Evolutionary conservation across 2,329 filamentous ascomycete genomes (phyloP).

Genomic region (Colletotrichum falcatum): DNA sequence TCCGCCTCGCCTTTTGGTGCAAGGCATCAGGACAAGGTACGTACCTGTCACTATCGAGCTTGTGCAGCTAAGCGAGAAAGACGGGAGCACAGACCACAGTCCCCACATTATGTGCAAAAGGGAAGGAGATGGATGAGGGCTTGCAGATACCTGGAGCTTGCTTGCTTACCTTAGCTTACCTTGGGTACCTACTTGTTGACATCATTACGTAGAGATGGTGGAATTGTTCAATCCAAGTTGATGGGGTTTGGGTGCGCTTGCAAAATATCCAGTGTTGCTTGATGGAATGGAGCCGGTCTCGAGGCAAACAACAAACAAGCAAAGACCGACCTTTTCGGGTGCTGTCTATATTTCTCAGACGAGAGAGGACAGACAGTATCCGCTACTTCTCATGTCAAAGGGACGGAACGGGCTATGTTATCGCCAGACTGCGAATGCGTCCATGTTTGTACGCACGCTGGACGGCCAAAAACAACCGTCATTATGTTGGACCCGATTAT

Average conservation of each 20-base stretch:
- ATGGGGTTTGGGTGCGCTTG: background rate
- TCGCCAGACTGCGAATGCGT: background rate
- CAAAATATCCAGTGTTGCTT: background rate
- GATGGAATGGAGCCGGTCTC: background rate
- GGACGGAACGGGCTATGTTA: too few relatives aligned
- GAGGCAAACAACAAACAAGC: background rate
- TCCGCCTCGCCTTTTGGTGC: background rate
- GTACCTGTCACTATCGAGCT: background rate
- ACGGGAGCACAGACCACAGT: constrained; percentile 29
- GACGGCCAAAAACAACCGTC: background rate
- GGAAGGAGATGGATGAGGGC: background rate
- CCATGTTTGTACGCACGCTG: background rate
- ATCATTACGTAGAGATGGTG: too few relatives aligned
- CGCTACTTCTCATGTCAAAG: constrained; percentile 2
- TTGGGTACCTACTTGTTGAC: too few relatives aligned
- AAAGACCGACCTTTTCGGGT: constrained; percentile 2
- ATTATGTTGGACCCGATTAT: background rate
- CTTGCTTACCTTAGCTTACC: too few relatives aligned
- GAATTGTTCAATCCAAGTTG: background rate
- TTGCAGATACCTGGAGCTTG: too few relatives aligned
- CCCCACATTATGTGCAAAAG: constrained; percentile 12
- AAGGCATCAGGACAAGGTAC: background rate
- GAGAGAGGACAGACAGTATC: background rate
- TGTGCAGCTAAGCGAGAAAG: constrained; percentile 22
- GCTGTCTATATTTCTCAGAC: background rate